A percentile compares a stretch with the other conserved stretches of the same genome.
Evolutionary conservation across 257 asterid species (phyloP).

Genomic region (Anisodus acutangulus): DNA sequence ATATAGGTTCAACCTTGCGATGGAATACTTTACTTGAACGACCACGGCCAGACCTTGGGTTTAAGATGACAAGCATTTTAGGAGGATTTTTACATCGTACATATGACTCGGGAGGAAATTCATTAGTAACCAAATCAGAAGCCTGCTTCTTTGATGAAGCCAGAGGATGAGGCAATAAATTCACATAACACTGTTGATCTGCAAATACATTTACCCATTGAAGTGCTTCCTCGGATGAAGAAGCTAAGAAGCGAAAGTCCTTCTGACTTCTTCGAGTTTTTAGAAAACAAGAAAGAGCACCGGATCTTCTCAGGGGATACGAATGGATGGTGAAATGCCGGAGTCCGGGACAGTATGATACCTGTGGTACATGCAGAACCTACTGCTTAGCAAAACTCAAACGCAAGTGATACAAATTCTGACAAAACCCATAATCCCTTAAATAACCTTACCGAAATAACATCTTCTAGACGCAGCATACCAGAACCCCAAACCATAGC

Average conservation of each 20-base stretch:
- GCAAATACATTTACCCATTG: slow-evolving; percentile 96
- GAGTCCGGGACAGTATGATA: slow-evolving; percentile 85
- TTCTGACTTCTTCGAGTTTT: slow-evolving; percentile 72
- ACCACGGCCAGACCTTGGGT: slow-evolving; percentile 97
- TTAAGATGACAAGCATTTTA: slow-evolving; percentile 88
- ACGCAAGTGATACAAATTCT: slow-evolving; percentile 31
- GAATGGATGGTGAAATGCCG: slow-evolving; percentile 92
- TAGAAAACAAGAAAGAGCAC: slow-evolving; percentile 57
- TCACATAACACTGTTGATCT: slow-evolving; percentile 95
- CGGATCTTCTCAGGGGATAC: slow-evolving; percentile 70
- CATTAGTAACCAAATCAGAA: slow-evolving; percentile 63
- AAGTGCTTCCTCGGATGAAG: slow-evolving; percentile 85
- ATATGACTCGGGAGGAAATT: slow-evolving; percentile 83
- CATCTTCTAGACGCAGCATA: slow-evolving; percentile 71
- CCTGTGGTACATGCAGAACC: slow-evolving; percentile 53
- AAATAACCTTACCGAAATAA: slow-evolving; percentile 69
- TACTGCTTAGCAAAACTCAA: slow-evolving; percentile 6
- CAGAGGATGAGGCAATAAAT: slow-evolving; percentile 91
- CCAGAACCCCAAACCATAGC: slow-evolving; percentile 85
- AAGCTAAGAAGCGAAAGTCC: slow-evolving; percentile 83
- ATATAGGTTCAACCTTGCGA: slow-evolving; percentile 86
- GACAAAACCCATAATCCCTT: slow-evolving; percentile 27
- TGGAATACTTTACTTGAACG: slow-evolving; percentile 94
- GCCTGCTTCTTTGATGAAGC: slow-evolving; percentile 69
- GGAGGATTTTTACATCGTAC: slow-evolving; percentile 87